These are phyloP conservation scores for Drosera capensis DNA, from an alignment of 148 eudicot genomes.

Conservation along the genomic window DNA sequence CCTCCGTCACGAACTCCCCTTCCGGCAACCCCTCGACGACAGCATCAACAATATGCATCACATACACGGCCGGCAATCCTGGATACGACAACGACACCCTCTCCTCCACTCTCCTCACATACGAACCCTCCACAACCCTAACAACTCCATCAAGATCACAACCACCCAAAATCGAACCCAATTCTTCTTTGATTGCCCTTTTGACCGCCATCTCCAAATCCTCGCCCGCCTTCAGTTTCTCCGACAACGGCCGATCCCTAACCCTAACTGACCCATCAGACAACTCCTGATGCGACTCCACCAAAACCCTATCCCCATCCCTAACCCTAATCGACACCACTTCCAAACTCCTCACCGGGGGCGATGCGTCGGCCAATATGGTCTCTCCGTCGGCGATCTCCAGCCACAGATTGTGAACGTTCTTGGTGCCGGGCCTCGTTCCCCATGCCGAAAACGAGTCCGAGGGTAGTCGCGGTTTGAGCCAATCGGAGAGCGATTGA, in stretches of 20 bases:
- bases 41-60: constrained; percentile 71
- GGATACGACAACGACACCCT: constrained; percentile 76
- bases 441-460: constrained; percentile 82
- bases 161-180: constrained; percentile 40
- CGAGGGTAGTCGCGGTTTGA: constrained; percentile 48
- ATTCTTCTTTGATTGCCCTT: constrained; percentile 69
- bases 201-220: constrained; percentile 42
- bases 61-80: constrained; percentile 83
- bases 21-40: constrained; percentile 74
- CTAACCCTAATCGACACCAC: constrained; percentile 41
- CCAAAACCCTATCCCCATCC: constrained; percentile 10
- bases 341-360: constrained; percentile 63
- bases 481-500: constrained; percentile 70
- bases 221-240: constrained; percentile 27
- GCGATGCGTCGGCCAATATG: constrained; percentile 37
- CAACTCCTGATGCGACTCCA: constrained; percentile 72
- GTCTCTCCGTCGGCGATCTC: constrained; percentile 79
- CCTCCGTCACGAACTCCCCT: constrained; percentile 64
- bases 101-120: constrained; percentile 68
- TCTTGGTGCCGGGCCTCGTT: constrained; percentile 76
- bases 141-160: constrained; percentile 14
- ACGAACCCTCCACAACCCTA: constrained; percentile 38
- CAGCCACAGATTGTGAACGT: constrained; percentile 78
- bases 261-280: constrained; percentile 53
- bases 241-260: constrained; percentile 31